Conservation (phyloP, 1,284 basidiomycete species). For the Naganishia sp. region DNA sequence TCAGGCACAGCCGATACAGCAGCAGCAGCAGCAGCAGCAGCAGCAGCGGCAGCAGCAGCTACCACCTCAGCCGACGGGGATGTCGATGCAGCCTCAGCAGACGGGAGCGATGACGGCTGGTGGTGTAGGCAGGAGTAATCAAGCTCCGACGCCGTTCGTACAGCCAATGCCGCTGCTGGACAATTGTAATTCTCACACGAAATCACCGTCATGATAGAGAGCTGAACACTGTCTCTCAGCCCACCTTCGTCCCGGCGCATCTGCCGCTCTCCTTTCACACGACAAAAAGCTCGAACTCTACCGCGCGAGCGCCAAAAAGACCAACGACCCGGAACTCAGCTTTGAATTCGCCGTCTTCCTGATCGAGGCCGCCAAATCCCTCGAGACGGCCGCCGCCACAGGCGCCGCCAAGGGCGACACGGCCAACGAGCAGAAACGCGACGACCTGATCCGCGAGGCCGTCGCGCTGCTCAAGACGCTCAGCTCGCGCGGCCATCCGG, state of each 20-base stretch:
- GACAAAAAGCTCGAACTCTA: conserved; percentile 95
- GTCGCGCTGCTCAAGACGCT: conserved; percentile 81
- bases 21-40: no score
- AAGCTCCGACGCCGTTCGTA: conserved; percentile 36
- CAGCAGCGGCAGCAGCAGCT: no score
- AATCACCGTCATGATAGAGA: neutral
- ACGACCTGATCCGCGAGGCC: conserved; percentile 84
- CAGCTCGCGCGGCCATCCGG: conserved; percentile 88
- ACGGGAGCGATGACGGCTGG: conserved; percentile 34
- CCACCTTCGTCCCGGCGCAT: conserved; percentile 87
- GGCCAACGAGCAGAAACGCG: conserved; percentile 76
- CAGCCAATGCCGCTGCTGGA: conserved; percentile 46
- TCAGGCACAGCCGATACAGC: conserved; percentile 27
- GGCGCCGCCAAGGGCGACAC: conserved; percentile 36
- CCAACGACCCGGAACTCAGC: conserved; percentile 94
- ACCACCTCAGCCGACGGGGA: no score
- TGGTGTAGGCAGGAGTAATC: conserved; percentile 38
- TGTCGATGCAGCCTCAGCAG: neutral
- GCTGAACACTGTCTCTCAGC: conserved; percentile 48
- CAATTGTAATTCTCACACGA: conserved; percentile 47
- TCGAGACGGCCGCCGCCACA: conserved; percentile 50
- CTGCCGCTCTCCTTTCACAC: conserved; percentile 88
- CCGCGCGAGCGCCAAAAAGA: conserved; percentile 96
- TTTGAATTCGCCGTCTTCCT: conserved; percentile 99
- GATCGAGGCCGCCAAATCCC: conserved; percentile 89